Conservation (phyloP, 164 flowering plant species). For the Vitis cinerea region DNA sequence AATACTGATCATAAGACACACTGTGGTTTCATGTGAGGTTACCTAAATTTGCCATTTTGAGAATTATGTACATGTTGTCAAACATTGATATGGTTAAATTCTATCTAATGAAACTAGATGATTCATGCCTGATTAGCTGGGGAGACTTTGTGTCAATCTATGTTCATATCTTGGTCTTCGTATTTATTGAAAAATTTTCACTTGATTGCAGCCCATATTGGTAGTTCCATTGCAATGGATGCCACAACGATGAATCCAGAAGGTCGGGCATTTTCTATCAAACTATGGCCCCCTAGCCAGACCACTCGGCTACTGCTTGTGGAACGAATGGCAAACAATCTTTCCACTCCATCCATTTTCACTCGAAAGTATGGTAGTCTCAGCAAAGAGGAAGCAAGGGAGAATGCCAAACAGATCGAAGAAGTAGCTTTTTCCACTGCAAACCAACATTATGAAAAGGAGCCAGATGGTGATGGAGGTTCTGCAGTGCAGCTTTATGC, state of each 20-base stretch:
- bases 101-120: background rate
- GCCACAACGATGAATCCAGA: slow-evolving; percentile 23
- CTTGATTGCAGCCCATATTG: background rate
- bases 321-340: slow-evolving; percentile 77
- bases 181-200: background rate
- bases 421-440: slow-evolving; percentile 72
- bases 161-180: background rate
- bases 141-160: no score
- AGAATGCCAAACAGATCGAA: slow-evolving; percentile 77
- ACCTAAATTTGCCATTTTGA: no score
- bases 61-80: no score
- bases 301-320: slow-evolving; percentile 75
- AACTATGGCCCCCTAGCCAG: slow-evolving; percentile 94
- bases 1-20: no score
- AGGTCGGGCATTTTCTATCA: slow-evolving; percentile 54
- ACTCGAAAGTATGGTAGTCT: slow-evolving; percentile 70
- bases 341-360: slow-evolving; percentile 69
- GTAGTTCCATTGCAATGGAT: slow-evolving; percentile 34
- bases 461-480: slow-evolving; percentile 96
- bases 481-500: slow-evolving; percentile 97
- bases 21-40: no score
- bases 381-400: slow-evolving; percentile 67
- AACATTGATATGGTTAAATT: no score
- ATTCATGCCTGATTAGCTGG: background rate
- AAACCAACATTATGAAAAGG: slow-evolving; percentile 62